phyloP scores from a whole-genome alignment of 192 early-diverging fungal species.

The Backusella tarrabulga region DNA sequence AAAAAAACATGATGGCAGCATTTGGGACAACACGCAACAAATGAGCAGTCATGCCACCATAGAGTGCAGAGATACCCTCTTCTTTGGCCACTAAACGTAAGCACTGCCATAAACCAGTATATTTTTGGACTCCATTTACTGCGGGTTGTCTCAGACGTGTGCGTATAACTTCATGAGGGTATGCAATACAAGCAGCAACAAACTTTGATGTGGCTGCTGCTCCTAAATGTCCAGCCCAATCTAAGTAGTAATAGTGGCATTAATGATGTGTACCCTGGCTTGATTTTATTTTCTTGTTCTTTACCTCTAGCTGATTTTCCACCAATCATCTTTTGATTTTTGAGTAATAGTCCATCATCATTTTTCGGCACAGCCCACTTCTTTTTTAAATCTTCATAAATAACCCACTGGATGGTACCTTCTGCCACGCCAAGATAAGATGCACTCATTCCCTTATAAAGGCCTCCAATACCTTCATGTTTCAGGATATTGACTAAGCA shows the following conservation, averaged over 20 bases:
- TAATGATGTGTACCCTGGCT: background rate
- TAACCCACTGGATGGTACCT: constrained; percentile 92
- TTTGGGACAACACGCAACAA: constrained; percentile 94
- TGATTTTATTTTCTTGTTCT: background rate
- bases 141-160: constrained; percentile 87
- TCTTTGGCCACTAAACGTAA: constrained; percentile 63
- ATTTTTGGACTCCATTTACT: constrained; percentile 66
- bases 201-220: constrained; percentile 87
- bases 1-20: constrained; percentile 91
- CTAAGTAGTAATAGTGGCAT: constrained; percentile 11
- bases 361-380: background rate
- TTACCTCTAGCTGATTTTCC: constrained; percentile 25
- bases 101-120: constrained; percentile 68
- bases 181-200: constrained; percentile 81
- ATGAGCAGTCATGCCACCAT: constrained; percentile 93
- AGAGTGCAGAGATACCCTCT: constrained; percentile 85
- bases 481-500: constrained; percentile 65
- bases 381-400: constrained; percentile 92
- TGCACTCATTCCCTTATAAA: constrained; percentile 90
- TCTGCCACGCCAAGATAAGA: constrained; percentile 90
- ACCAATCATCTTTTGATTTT: constrained; percentile 3
- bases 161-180: constrained; percentile 94
- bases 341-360: background rate
- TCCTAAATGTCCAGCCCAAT: constrained; percentile 82
- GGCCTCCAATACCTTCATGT: constrained; percentile 76